Base-by-base conservation (phyloP, 139 green algal species). In the Tetraselmis chui region DNA sequence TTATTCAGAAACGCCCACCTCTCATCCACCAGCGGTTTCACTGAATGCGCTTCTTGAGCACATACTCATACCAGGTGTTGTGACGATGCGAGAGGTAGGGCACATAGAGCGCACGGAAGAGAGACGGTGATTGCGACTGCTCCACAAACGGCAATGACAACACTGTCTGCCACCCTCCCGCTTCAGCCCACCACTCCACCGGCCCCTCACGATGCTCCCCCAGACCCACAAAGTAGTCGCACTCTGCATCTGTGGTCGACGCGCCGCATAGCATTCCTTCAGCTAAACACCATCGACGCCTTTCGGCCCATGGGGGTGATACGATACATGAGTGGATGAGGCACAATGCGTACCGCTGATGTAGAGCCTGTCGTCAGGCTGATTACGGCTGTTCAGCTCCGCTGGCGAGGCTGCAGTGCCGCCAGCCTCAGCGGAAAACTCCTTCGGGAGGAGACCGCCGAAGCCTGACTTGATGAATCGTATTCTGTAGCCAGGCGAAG, bases 381-480 rank as follows among this genome's bases (percentile, higher is more conserved):
- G 30, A 78, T 93, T 92, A 26, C 80, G 76, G 78, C 91, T 82
- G 75, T 96, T 96, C 30, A 96, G 89, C 30, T 94, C 59, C 0
- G 29, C 2, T 0, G 92, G 86, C 0, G 90, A 84, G 28, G 86
- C 85, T 1, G 59, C 75, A 0, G 91, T 96, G 28, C 92, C 92
- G 28, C 88, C 88, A 76, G 85, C 76, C 75, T 84, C 1, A 26
- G 18, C 26, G 32, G 87, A 28, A 76, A 87, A 88, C 32, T 59
- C 82, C 28, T 86, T 83, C 24, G 84, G 85, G 24, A 90, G 78
- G 23, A 90, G 67, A n/a, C n/a, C n/a, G 25, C 32, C 74, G 75
- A 97, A 97, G 18, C 88, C 88, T 28, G 89, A 91, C n/a, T 89
- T 85, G 29, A 97, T 77, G 78, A 96, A 97, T 0, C 80, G 83